Base-by-base conservation (phyloP, 202 grass and related monocot genomes). In the Zoysia matrella region DNA sequence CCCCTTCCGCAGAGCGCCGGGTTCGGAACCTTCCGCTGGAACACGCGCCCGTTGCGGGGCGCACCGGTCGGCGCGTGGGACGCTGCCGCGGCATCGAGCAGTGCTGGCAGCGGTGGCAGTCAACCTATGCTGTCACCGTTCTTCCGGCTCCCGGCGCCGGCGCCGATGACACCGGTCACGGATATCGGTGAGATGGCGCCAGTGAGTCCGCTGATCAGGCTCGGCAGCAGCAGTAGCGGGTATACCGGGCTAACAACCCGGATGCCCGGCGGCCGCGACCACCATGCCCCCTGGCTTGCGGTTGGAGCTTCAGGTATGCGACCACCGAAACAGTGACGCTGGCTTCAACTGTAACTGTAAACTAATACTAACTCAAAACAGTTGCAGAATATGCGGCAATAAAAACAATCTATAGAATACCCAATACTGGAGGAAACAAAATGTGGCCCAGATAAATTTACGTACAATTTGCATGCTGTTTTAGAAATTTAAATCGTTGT, bases 1-100 rank as follows among this genome's bases (percentile, higher is more conserved):
- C 36, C 46, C 22, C 69, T 47, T 47, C 71, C n/a, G 70, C 77
- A 73, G 36, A 12, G 73, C 46, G 47, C 48, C 14, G 88, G 88
- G 61, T 89, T 89, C 53, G 79, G 88, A 1, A 61, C 88, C 41
- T 89, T 89, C 60, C 79, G 54, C 53, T 89, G 88, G 83, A 86
- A 53, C 62, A 74, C 74, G 61, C 78, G 78, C 60, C 83, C 87
- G 47, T 52, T 68, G 62, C 75, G 69, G 40, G 79, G 74, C n/a
- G n/a, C 51, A 8, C 77, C 70, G 9, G 36, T 46, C 8, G 80
- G 73, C 53, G 40, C 47, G 30, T 64, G 80, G 58, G 82, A 71
- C 40, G 61, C 86, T 47, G 3, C 77, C 7, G 42, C 61, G 15
- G 40, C 0, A 9, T 8, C 65, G 15, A 11, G 5, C 30, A 22